phyloP scores from a whole-genome alignment of 1,139 yeast genomes.

The Protomyces inouyei region DNA sequence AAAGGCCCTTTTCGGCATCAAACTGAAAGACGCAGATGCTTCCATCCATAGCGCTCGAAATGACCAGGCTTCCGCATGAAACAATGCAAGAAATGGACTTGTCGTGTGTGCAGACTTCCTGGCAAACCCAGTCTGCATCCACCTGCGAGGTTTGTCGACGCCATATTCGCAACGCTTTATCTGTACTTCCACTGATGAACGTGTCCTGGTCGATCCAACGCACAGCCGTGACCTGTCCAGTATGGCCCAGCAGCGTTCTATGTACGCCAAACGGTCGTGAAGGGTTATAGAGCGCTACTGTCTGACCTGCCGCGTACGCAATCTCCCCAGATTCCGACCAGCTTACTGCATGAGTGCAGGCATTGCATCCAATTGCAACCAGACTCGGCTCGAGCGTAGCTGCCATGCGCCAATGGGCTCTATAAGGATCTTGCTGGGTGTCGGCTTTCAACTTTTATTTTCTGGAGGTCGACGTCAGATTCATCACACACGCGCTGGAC shows the following conservation, averaged over 20 bases:
- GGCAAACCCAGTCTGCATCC: conserved; percentile 1
- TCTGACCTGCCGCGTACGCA: conserved; percentile 25
- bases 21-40: conserved; percentile 49
- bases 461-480: too few relatives aligned
- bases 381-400: neutral
- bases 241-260: conserved; percentile 38
- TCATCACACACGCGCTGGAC: too few relatives aligned
- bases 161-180: conserved; percentile 62
- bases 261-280: conserved; percentile 31
- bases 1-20: neutral
- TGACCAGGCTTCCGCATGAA: conserved; percentile 43
- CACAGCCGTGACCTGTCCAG: conserved; percentile 38
- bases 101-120: conserved; percentile 43
- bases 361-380: conserved; percentile 13
- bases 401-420: neutral
- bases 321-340: conserved; percentile 13
- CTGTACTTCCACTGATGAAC: conserved; percentile 64
- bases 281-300: conserved; percentile 24
- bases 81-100: conserved; percentile 53
- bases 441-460: too few relatives aligned
- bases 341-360: conserved; percentile 17
- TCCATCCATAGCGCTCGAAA: conserved; percentile 68
- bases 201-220: conserved; percentile 40
- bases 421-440: too few relatives aligned
- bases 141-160: conserved; percentile 30